Percentiles rank a stretch among this genome's conserved stretches.
Evolutionary conservation across 176 grass and related monocot genomes (phyloP).

Genomic region (Oryza meyeriana): DNA sequence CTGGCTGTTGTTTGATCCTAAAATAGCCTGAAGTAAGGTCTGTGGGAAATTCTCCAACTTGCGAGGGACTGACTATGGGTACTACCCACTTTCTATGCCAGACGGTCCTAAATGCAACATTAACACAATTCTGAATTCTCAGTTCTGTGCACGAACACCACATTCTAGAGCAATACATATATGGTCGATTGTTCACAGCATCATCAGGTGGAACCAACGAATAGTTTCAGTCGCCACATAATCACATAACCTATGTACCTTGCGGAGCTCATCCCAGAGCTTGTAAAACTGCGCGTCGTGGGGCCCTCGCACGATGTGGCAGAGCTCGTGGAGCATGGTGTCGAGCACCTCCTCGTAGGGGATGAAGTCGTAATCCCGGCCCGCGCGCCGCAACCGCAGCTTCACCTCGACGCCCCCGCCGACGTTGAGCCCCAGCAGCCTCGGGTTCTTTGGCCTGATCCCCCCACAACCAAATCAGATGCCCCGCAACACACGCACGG

Average conservation of each 20-base stretch:
- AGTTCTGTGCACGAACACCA: background rate
- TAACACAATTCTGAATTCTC: background rate
- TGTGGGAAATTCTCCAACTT: background rate
- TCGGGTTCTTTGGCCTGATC: constrained; percentile 66
- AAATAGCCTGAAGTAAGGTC: background rate
- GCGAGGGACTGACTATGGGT: background rate
- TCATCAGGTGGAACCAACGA: background rate
- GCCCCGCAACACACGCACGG: background rate
- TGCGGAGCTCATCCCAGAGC: constrained; percentile 95
- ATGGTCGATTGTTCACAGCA: background rate
- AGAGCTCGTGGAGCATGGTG: constrained; percentile 95
- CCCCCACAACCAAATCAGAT: background rate
- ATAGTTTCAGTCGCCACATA: background rate
- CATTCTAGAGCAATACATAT: background rate
- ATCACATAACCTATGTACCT: constrained; percentile 33
- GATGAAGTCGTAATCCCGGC: constrained; percentile 77
- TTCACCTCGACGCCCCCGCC: constrained; percentile 73
- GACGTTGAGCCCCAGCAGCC: constrained; percentile 86
- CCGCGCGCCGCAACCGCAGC: constrained; percentile 63
- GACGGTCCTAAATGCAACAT: background rate
- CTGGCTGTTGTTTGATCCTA: background rate
- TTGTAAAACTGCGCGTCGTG: constrained; percentile 88
- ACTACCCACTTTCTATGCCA: background rate
- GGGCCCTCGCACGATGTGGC: constrained; percentile 69
- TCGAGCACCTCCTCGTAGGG: constrained; percentile 91